A percentile compares a stretch with the other conserved stretches of the same genome.
These are phyloP conservation scores for Bjerkandera adusta DNA, from an alignment of 1,284 basidiomycete genomes.

Conservation along the genomic window DNA sequence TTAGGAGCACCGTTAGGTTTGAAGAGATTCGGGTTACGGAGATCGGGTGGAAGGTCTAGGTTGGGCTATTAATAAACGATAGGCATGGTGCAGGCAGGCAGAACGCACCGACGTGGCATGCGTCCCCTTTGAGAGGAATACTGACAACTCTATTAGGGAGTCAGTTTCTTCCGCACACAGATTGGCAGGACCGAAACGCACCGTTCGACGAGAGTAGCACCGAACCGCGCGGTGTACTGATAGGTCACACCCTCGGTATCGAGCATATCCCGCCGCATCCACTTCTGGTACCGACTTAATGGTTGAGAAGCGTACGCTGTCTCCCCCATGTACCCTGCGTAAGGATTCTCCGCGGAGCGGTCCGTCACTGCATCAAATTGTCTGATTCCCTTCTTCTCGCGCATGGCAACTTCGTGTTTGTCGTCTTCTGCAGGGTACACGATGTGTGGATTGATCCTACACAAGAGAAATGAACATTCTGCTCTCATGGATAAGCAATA, in stretches of 20 bases:
- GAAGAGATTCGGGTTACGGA: conserved; percentile 5
- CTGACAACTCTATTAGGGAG: conserved; percentile 39
- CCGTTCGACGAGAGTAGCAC: conserved; percentile 47
- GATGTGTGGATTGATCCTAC: conserved; percentile 47
- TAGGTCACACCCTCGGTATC: conserved; percentile 31
- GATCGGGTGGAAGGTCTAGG: neutral
- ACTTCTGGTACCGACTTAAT: conserved; percentile 56
- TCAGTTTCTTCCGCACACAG: conserved; percentile 4
- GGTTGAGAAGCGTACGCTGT: conserved; percentile 44
- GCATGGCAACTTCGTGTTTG: conserved; percentile 33
- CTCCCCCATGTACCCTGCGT: conserved; percentile 47
- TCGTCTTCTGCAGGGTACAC: neutral
- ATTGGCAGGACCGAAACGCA: conserved; percentile 25
- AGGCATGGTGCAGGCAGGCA: neutral
- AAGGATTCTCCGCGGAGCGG: conserved; percentile 8
- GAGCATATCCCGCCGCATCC: conserved; percentile 39
- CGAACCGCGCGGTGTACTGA: conserved; percentile 51
- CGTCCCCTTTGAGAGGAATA: conserved; percentile 45
- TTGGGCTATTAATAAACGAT: neutral
- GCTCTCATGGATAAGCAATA: neutral
- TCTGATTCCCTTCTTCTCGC: conserved; percentile 39
- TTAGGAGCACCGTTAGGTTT: conserved; percentile 4
- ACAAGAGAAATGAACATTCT: neutral
- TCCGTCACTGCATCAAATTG: conserved; percentile 36
- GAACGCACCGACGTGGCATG: conserved; percentile 43